phyloP scores from a whole-genome alignment of 208 protist genomes.

The Strigomonas culicis region DNA sequence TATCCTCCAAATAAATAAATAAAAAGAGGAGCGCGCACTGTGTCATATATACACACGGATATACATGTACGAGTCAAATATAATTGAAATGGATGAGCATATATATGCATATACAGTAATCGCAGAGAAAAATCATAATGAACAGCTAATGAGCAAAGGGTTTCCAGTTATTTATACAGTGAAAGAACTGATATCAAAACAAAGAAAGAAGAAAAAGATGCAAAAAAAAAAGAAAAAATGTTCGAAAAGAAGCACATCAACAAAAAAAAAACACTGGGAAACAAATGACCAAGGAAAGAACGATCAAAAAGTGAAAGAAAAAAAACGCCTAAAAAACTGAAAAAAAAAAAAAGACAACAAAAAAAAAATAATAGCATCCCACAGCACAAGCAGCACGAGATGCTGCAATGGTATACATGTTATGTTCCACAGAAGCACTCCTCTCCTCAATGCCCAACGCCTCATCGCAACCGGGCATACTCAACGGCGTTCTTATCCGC shows the following conservation, averaged over 20 bases:
- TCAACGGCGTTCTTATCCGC: too few species aligned
- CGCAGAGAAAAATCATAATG: neutral
- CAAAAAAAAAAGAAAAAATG: neutral
- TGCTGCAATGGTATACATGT: neutral
- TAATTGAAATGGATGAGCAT: too few species aligned
- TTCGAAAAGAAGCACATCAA: neutral
- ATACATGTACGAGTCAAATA: too few species aligned
- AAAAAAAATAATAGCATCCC: neutral
- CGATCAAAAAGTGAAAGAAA: conserved; percentile 2
- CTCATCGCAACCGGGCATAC: too few species aligned
- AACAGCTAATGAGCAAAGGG: neutral
- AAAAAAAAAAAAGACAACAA: neutral
- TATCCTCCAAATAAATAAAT: too few species aligned
- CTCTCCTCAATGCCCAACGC: too few species aligned
- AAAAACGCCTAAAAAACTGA: neutral
- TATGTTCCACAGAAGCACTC: neutral
- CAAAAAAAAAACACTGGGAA: neutral
- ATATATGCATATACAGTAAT: neutral
- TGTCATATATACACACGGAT: too few species aligned
- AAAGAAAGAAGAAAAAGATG: neutral
- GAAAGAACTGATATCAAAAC: too few species aligned
- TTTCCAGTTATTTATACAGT: too few species aligned
- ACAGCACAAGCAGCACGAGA: neutral
- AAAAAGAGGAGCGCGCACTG: too few species aligned
- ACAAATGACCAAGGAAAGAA: neutral